Evolutionary conservation across 768 basidiomycete genomes (phyloP), one percentile per base, ranked within the genome.

Genomic region (Naganishia onofrii): DNA sequence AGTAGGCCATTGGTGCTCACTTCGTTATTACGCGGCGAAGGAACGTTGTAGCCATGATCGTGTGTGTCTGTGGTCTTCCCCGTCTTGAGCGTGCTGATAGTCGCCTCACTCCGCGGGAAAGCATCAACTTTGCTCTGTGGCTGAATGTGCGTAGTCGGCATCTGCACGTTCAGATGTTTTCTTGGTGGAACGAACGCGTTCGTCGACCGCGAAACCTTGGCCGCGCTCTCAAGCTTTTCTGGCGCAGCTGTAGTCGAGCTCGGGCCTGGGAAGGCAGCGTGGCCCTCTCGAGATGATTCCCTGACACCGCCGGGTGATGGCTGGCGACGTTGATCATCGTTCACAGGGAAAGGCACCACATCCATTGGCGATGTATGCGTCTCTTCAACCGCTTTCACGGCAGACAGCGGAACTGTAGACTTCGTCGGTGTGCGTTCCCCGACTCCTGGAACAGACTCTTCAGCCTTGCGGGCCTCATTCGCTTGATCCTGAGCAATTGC

Each of bases 401-500:
- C 21, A 51, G 19, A n/a, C n/a, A 13, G n/a, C 12, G n/a, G 7
- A 51, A 51, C 7, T 3, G 23, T 6, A 32, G 17, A 58, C n/a
- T 32, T 57, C 29, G 4, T n/a, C n/a, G 34, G 21, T 38, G 31
- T 13, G 17, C 10, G 2, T n/a, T 21, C n/a, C 17, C 32, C 57
- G 32, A 13, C 2, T 13, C 10, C 23, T 38, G 8, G 9, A 12
- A 21, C 7, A 34, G 31, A 17, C 17, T 7, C 17, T 38, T 32
- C 21, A 15, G 15, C 42, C 8, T 28, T 42, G 6, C 26, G 36
- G 5, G 5, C 23, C 15, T 42, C 42, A n/a, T 46, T 42, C 6
- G 23, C 32, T 44, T 63, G 60, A 63, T 63, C 60, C 60, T 2
- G 38, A 23, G 23, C 21, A 29, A 63, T 63, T 26, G 60, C 60